Base-by-base conservation (phyloP, 345 rosid genomes). In the Brassica incana region DNA sequence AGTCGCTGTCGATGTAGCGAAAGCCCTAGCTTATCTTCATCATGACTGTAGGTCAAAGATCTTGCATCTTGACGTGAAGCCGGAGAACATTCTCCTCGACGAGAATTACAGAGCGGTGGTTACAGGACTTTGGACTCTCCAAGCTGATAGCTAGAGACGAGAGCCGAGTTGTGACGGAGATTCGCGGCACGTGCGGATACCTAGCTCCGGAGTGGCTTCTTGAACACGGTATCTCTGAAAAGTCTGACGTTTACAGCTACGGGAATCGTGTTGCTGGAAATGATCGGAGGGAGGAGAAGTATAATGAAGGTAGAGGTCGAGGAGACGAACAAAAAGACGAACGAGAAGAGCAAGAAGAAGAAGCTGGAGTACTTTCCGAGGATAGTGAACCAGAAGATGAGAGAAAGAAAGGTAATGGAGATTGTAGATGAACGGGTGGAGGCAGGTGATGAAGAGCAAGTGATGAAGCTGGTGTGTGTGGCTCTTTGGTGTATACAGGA, bases 401-500 rank as follows among this genome's bases (percentile, higher is more conserved):
- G 66, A 59, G 90, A 92, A 83, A 90, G 92, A 6, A 90, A 73
- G 58, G 36, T 89, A 0, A 87, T 90, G 91, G 98, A 92, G 71
- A 84, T 84, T 20, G 92, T 94, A 2, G 98, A 94, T 80, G 60
- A 14, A 0, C 78, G 97, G 76, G 73, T 94, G 14, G 87, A 81
- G n/a, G 75, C 90, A 11, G 88, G 90, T 5, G 98, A 94, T 3
- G 98, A 94, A 84, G 88, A 58, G 65, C 82, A 88, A 71, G 83
- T 92, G 48, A 88, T 48, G 83, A 88, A 84, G 80, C 10, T 92
- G 78, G 88, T 86, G 3, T 64, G 79, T 66, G 85, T 90, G 29
- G 97, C 96, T n/a, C 75, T 94, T 65, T 94, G 97, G 98, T 94
- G 98, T 84, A 88, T 92, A 77, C 98, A 94, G 54, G 96, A 90